Percentiles rank a stretch among this genome's conserved stretches.
Conservation (phyloP, 1,284 basidiomycete species). For the Taiwanofungus camphoratus region DNA sequence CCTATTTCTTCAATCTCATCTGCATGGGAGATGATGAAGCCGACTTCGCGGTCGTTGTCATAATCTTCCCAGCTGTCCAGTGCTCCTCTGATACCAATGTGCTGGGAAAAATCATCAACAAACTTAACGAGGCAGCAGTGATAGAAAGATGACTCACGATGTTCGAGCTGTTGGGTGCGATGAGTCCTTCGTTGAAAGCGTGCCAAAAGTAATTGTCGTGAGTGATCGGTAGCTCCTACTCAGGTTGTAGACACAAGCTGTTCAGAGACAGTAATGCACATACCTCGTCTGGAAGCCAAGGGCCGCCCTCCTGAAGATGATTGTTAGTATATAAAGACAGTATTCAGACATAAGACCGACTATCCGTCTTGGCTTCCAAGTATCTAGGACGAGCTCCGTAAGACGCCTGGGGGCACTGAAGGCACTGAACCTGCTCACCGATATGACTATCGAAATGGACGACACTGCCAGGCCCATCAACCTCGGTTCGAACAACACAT, state of each 20-base stretch:
- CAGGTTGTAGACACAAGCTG: neutral
- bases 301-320: slow-evolving; percentile 16
- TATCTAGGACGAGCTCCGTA: slow-evolving; percentile 20
- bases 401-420: neutral
- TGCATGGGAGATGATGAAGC: slow-evolving; percentile 31
- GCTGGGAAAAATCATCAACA: slow-evolving; percentile 14
- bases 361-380: slow-evolving; percentile 26
- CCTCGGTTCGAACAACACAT: neutral
- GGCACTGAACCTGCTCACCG: slow-evolving; percentile 18
- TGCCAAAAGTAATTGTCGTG: slow-evolving; percentile 39
- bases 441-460: slow-evolving; percentile 39
- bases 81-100: slow-evolving; percentile 30
- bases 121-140: neutral
- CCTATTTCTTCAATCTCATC: slow-evolving; percentile 31
- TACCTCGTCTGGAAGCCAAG: slow-evolving; percentile 30
- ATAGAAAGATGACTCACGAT: slow-evolving; percentile 24
- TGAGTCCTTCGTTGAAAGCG: slow-evolving; percentile 33
- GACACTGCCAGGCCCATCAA: slow-evolving; percentile 20
- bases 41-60: slow-evolving; percentile 27
- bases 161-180: slow-evolving; percentile 32
- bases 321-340: neutral
- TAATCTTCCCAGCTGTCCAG: slow-evolving; percentile 29
- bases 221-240: slow-evolving; percentile 28
- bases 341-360: slow-evolving; percentile 10
- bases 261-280: neutral